Conservation (phyloP, 2,329 filamentous ascomycete genomes). For the Colletotrichum truncatum region DNA sequence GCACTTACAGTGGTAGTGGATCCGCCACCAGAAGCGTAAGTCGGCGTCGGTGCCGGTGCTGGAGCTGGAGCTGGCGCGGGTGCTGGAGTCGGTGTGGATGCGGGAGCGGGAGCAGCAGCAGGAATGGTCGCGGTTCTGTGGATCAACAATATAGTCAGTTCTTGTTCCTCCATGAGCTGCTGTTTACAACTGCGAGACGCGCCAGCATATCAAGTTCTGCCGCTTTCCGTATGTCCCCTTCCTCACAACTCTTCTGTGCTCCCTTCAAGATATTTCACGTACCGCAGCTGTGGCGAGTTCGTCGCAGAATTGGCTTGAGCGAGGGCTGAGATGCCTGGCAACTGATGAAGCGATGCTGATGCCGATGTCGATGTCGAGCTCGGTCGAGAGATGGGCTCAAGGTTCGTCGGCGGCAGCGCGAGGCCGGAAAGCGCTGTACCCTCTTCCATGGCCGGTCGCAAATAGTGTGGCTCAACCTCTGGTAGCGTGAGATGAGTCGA, state of each 20-base stretch:
- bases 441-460: conserved; percentile 55
- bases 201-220: neutral
- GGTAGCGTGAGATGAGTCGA: conserved; percentile 1
- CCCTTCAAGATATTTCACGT: conserved; percentile 36
- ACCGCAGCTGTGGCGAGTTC: conserved; percentile 58
- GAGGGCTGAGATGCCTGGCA: conserved; percentile 56
- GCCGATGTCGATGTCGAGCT: conserved; percentile 56
- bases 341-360: conserved; percentile 50
- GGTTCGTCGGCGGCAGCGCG: conserved; percentile 38
- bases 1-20: conserved; percentile 19
- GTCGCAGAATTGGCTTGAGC: conserved; percentile 50
- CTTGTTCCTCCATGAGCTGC: conserved; percentile 12
- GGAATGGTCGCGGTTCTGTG: conserved; percentile 25
- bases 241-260: neutral
- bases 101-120: conserved; percentile 17
- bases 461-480: neutral
- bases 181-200: neutral
- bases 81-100: conserved; percentile 7
- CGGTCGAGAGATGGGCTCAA: conserved; percentile 57
- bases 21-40: conserved; percentile 12
- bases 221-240: no score
- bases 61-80: conserved; percentile 4
- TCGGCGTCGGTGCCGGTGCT: conserved; percentile 11
- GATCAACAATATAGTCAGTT: conserved; percentile 10
- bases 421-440: conserved; percentile 33